Base-by-base conservation (phyloP, 2,329 filamentous ascomycete species). In the Neopestalotiopsis clavispora region DNA sequence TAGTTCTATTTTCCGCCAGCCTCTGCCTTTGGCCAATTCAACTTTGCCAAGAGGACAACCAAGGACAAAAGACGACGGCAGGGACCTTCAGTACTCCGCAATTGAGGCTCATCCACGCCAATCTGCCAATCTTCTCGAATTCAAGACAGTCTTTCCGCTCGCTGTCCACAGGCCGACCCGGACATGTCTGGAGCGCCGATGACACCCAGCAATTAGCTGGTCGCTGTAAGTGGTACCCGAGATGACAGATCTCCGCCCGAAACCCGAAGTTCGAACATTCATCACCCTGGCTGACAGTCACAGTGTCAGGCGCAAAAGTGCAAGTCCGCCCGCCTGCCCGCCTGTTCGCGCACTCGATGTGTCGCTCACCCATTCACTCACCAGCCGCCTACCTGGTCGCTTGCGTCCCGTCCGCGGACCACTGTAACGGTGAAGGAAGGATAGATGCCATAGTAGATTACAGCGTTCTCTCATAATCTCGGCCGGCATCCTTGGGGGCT, bases 171-270 rank as follows among this genome's bases (percentile, higher is more conserved):
- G 45, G 17, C 45, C 45, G 45, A 52, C 17, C 45, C 45, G 45
- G 45, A n/a, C 45, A 52, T 52, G 45, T 52, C 45, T 52, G 45
- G n/a, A 52, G 45, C 45, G 45, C 45, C 45, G 45, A 52, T 52
- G 45, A 52, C 17, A 52, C 45, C 45, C 20, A 52, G 45, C n/a
- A 52, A 52, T 52, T 52, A 52, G n/a, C 45, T 52, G 45, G 45
- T 17, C 7, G 45, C 45, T 52, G 45, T 52, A 52, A 52, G 45
- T 52, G 45, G 45, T 20, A 52, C 10, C 45, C 45, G 45, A 52
- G 45, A 52, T 52, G 45, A 52, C 17, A 52, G 45, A 52, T 52
- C 45, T 23, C 45, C 45, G 45, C 45, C n/a, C 45, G 45, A 52
- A 52, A 52, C 45, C 45, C 45, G 45, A 52, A 52, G 14, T 4